Percentiles rank a stretch among this genome's conserved stretches.
Evolutionary conservation across 2,329 filamentous ascomycete species (phyloP).

Genomic region (Elsinoe fawcettii): DNA sequence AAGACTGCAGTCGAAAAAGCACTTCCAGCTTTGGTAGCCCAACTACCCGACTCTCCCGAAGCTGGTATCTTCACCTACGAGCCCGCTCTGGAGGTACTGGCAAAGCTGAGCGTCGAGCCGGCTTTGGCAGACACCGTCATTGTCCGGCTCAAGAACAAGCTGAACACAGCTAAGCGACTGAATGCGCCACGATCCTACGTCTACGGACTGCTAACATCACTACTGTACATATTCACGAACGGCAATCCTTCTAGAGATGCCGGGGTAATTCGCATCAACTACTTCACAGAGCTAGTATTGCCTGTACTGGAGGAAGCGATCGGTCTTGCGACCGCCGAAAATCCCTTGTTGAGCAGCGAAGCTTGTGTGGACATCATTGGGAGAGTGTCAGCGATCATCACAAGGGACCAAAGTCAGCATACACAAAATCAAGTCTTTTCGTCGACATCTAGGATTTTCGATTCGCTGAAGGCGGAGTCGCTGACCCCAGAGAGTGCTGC

Average conservation of each 20-base stretch:
- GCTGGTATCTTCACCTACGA: conserved; percentile 43
- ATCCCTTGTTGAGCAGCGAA: conserved; percentile 37
- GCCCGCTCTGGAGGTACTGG: conserved; percentile 55
- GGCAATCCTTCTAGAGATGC: conserved; percentile 43
- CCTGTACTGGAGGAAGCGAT: conserved; percentile 35
- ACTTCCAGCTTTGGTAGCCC: conserved; percentile 58
- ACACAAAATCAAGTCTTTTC: conserved; percentile 43
- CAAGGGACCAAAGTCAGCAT: conserved; percentile 44
- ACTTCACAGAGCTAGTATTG: conserved; percentile 41
- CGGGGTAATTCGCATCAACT: conserved; percentile 31
- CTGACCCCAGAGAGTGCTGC: conserved; percentile 7
- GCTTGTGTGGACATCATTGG: conserved; percentile 53
- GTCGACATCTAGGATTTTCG: conserved; percentile 16
- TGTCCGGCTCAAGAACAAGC: conserved; percentile 55
- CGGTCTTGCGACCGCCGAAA: conserved; percentile 28
- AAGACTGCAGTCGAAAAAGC: conserved; percentile 56
- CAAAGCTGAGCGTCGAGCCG: conserved; percentile 55
- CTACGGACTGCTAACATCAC: conserved; percentile 52
- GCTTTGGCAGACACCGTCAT: conserved; percentile 58
- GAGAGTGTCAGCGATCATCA: conserved; percentile 52
- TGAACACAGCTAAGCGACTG: conserved; percentile 49
- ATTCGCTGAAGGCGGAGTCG: conserved; percentile 7
- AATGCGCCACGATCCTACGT: conserved; percentile 47
- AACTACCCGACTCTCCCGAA: conserved; percentile 47
- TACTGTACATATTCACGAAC: conserved; percentile 54